Evolutionary conservation across 352 stramenopile species (phyloP).

Genomic region (Elongisporangium anandrum): DNA sequence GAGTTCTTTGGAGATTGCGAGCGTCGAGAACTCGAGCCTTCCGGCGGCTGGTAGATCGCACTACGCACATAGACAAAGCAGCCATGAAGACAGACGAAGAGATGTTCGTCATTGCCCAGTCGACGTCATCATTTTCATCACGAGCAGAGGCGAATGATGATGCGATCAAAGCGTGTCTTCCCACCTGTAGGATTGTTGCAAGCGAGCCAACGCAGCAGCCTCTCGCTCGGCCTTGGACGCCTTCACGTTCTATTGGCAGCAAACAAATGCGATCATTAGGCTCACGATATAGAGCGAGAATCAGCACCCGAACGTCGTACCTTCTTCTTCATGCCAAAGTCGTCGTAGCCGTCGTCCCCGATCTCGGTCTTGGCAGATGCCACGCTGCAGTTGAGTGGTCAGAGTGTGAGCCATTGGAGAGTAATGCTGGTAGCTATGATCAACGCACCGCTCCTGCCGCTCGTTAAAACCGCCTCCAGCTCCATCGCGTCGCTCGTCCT

Average conservation of each 20-base stretch:
- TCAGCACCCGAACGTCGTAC: conserved; percentile 11
- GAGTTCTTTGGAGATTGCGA: not conserved
- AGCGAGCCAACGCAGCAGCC: conserved; percentile 67
- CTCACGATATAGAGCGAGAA: not conserved
- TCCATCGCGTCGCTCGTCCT: conserved; percentile 80
- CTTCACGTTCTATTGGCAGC: conserved; percentile 49
- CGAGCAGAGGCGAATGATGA: not conserved
- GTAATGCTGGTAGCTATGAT: too few relatives aligned
- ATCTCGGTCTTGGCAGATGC: conserved; percentile 75
- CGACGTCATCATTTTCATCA: conserved; percentile 1
- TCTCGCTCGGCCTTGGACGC: conserved; percentile 73
- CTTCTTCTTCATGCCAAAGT: conserved; percentile 85
- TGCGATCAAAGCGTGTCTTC: not conserved
- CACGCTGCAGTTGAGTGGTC: conserved; percentile 22
- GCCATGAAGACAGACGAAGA: too few relatives aligned
- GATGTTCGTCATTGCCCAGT: not conserved
- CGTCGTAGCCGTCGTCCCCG: conserved; percentile 83
- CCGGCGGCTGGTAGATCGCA: conserved; percentile 38
- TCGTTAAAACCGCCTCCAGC: conserved; percentile 82
- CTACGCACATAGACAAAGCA: conserved; percentile 11
- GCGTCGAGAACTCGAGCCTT: not conserved
- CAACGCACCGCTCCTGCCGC: conserved; percentile 65
- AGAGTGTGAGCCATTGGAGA: not conserved
- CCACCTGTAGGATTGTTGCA: conserved; percentile 81
- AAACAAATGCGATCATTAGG: not conserved